These are phyloP conservation scores for Stipa capillata DNA, from an alignment of 176 grass and related monocot species.

Conservation along the genomic window DNA sequence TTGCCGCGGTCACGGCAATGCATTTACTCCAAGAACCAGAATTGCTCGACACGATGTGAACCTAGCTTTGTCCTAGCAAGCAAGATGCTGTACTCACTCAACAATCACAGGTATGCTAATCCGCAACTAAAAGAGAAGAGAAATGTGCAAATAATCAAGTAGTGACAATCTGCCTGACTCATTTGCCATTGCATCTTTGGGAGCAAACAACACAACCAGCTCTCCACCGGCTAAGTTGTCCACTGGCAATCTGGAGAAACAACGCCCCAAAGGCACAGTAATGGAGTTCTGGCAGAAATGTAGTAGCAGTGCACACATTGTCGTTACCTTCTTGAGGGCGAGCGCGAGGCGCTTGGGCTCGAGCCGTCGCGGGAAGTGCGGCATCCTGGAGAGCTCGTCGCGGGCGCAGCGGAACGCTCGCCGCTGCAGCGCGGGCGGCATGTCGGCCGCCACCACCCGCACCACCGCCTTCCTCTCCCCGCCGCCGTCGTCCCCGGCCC, in stretches of 20 bases:
- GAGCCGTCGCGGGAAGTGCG: slow-evolving; percentile 44
- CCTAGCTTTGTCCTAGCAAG: not conserved
- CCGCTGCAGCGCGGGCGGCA: slow-evolving; percentile 65
- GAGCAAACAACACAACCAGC: not conserved
- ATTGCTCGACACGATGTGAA: not conserved
- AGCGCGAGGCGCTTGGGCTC: slow-evolving; percentile 86
- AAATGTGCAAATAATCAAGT: not conserved
- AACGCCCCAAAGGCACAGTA: not conserved
- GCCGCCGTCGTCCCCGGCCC: not conserved
- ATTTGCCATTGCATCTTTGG: not conserved
- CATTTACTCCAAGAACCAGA: not conserved
- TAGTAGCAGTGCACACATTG: not conserved
- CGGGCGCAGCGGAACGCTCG: slow-evolving; percentile 71
- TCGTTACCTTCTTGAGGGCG: slow-evolving; percentile 79
- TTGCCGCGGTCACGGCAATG: not conserved
- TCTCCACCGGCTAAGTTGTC: not conserved
- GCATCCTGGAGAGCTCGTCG: slow-evolving; percentile 73
- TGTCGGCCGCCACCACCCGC: slow-evolving; percentile 72
- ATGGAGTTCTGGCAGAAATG: not conserved
- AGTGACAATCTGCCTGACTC: not conserved
- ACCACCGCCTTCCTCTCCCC: slow-evolving; percentile 44
- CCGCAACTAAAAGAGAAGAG: not conserved
- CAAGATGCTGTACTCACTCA: not conserved
- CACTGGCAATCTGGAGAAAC: not conserved
- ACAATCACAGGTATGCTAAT: not conserved